Evolutionary conservation across 2,329 filamentous ascomycete genomes (phyloP).

Genomic region (Neonectria hederae): DNA sequence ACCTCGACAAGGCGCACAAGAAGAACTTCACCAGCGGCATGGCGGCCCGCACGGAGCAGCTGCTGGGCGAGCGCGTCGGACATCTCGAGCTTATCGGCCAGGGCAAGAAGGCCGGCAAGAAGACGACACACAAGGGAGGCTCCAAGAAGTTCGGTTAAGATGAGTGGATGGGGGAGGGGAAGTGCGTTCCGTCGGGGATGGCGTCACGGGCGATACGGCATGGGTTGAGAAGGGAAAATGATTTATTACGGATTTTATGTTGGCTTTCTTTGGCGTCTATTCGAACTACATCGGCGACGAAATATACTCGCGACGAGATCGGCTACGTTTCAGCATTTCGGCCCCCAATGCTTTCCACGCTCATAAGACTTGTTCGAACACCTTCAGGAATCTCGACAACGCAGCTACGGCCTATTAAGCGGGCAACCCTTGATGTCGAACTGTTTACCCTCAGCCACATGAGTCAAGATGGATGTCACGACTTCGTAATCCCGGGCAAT

Average conservation of each 20-base stretch:
- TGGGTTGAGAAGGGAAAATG: background rate
- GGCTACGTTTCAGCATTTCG: conserved; percentile 1
- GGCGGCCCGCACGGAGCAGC: conserved; percentile 63
- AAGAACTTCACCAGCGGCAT: conserved; percentile 64
- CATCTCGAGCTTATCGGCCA: conserved; percentile 69
- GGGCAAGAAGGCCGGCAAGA: conserved; percentile 59
- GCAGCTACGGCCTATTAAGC: background rate
- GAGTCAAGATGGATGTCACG: conserved; percentile 70
- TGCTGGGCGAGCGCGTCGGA: conserved; percentile 67
- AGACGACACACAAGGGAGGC: conserved; percentile 56
- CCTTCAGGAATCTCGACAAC: background rate
- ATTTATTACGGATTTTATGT: background rate
- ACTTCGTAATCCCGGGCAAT: conserved; percentile 71
- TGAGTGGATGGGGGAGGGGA: background rate
- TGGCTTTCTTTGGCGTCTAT: conserved; percentile 16
- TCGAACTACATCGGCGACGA: conserved; percentile 3
- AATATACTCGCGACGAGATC: conserved; percentile 11
- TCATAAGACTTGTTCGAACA: background rate
- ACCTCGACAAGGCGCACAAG: conserved; percentile 62
- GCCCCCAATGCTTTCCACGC: background rate
- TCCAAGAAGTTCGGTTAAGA: conserved; percentile 65
- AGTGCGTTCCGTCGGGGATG: background rate
- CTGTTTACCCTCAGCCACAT: conserved; percentile 51
- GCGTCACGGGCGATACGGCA: background rate
- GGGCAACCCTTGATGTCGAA: conserved; percentile 39